Evolutionary conservation across 2,329 filamentous ascomycete genomes (phyloP), one percentile per base, ranked within the genome.

Genomic region (Lachnellula arida): DNA sequence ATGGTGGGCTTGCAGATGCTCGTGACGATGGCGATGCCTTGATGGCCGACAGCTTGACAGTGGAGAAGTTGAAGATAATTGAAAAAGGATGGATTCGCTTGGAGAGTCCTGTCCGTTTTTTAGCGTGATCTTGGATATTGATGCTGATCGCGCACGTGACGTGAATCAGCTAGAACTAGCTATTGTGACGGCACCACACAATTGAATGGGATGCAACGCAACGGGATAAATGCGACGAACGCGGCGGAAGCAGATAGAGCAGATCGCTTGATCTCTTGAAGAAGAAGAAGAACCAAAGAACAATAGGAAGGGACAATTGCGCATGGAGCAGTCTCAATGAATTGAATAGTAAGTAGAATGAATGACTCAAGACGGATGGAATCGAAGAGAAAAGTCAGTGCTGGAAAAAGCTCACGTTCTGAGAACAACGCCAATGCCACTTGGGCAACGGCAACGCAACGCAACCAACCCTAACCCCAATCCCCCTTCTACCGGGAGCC

Each of bases 11-110:
- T 48, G 34, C 35, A n/a, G 46, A 51, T 57, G 50, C 44, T 48
- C 28, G 47, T 51, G 49, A 49, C 48, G 61, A 60, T 63, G 60
- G 32, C 43, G 53, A 61, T 61, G 58, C 53, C 55, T 58, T 61
- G 61, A 61, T 67, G 57, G 54, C 17, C 28, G 53, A 23, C 19
- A 43, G 34, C 39, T 50, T 46, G 54, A 44, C 47, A 51, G 23
- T 43, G 28, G 39, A 23, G 49, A 54, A 46, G 58, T 57, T 61
- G 61, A 46, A 50, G 49, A 37, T 47, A 44, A 44, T 22, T 47
- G 49, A 47, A 62, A 58, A 60, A 55, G 53, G 54, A 53, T 53
- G 32, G 39, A 53, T 37, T 53, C 52, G 47, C 39, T 46, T 55
- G 39, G 40, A 51, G 39, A 50, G n/a, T 46, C 35, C 12, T n/a